A percentile compares a stretch with the other conserved stretches of the same genome.
phyloP scores from a whole-genome alignment of 306 rosid species.

The Acacia crassicarpa region DNA sequence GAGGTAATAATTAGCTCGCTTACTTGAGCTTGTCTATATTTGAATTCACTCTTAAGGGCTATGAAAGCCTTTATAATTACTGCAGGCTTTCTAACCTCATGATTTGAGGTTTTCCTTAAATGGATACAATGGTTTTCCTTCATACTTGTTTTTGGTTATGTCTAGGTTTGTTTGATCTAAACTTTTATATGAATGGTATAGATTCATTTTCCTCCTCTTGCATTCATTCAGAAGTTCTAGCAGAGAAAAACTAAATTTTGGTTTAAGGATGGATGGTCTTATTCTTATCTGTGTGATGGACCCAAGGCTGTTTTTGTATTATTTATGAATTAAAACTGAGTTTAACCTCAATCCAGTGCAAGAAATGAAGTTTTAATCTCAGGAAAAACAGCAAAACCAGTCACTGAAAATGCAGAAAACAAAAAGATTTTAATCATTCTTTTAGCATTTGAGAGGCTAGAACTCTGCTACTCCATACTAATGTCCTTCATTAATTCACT shows the following conservation, averaged over 20 bases:
- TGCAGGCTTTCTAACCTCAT: not conserved
- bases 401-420: not conserved
- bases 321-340: not conserved
- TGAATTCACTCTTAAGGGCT: conserved; percentile 8
- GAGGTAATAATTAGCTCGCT: conserved; percentile 37
- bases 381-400: not conserved
- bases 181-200: not conserved
- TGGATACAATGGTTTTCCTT: not conserved
- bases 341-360: not conserved
- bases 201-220: not conserved
- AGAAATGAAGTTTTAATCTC: not conserved
- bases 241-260: not conserved
- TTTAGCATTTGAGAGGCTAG: not conserved
- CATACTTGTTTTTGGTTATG: not conserved
- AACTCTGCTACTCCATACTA: not conserved
- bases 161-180: not conserved
- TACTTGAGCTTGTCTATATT: not conserved
- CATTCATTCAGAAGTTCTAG: conserved; percentile 8
- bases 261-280: not conserved
- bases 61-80: conserved; percentile 16
- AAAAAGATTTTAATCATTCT: not conserved
- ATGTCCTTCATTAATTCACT: not conserved
- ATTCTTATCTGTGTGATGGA: not conserved
- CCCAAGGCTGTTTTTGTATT: not conserved
- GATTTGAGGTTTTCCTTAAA: not conserved